A percentile compares a stretch with the other conserved stretches of the same genome.
Evolutionary conservation across 352 stramenopile species (phyloP).

Genomic region (Globisporangium heterothallicum): DNA sequence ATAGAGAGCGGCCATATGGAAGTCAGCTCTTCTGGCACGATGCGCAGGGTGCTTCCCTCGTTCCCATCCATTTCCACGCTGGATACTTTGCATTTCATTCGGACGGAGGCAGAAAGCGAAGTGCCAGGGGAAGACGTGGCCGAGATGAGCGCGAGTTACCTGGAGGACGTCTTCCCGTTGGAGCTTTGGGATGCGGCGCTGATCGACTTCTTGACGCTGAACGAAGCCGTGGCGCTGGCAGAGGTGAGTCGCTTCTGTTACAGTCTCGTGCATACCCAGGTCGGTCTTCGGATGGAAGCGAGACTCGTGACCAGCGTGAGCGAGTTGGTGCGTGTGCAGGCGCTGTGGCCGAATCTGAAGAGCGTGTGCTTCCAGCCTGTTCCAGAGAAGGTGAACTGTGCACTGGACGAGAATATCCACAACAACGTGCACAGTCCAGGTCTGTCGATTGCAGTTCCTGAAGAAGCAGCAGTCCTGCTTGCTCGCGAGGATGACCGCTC

Average conservation of each 20-base stretch:
- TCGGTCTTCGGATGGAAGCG: slow-evolving; percentile 33
- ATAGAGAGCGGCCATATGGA: not conserved
- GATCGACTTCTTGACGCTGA: slow-evolving; percentile 43
- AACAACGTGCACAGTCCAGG: slow-evolving; percentile 19
- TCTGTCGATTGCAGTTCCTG: slow-evolving; percentile 1
- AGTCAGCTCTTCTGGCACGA: not conserved
- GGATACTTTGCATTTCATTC: not conserved
- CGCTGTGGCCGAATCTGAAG: slow-evolving; percentile 48
- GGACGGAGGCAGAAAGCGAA: not conserved
- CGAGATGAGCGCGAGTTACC: slow-evolving; percentile 6
- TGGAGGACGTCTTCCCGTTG: slow-evolving; percentile 26
- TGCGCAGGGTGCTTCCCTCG: not conserved
- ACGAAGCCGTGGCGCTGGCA: slow-evolving; percentile 48
- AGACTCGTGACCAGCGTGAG: slow-evolving; percentile 28
- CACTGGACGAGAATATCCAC: slow-evolving; percentile 23
- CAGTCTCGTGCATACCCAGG: slow-evolving; percentile 39
- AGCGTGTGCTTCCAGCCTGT: slow-evolving; percentile 60
- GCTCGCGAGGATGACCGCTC: slow-evolving; percentile 5
- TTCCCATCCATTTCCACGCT: not conserved
- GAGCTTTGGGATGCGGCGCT: slow-evolving; percentile 59
- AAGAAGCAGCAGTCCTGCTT: slow-evolving; percentile 17
- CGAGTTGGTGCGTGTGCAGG: slow-evolving; percentile 29
- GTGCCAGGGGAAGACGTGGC: too few species aligned
- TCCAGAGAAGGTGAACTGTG: slow-evolving; percentile 7
- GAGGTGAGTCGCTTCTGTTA: slow-evolving; percentile 51